phyloP scores from a whole-genome alignment of 1,284 basidiomycete genomes.

The Cystobasidium pallidum region DNA sequence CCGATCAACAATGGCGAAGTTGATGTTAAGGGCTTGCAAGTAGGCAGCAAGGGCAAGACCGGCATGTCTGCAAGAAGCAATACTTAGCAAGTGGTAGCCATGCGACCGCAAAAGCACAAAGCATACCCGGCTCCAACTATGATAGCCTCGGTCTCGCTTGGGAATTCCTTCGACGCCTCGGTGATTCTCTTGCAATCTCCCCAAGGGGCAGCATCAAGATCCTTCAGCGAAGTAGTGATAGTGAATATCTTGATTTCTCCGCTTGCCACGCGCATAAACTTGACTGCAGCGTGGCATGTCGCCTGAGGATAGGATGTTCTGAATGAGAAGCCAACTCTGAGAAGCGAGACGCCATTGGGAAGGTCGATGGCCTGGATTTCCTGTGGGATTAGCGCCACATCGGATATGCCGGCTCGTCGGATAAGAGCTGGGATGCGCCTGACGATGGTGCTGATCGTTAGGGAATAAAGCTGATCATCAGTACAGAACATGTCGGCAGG shows the following conservation, averaged over 20 bases:
- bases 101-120: background rate
- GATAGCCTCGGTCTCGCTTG: slow-evolving; percentile 21
- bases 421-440: slow-evolving; percentile 17
- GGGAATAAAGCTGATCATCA: background rate
- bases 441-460: slow-evolving; percentile 14
- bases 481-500: background rate
- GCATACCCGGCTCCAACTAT: slow-evolving; percentile 26
- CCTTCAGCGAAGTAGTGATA: slow-evolving; percentile 27
- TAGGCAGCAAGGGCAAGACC: slow-evolving; percentile 32
- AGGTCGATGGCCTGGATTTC: slow-evolving; percentile 21
- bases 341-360: slow-evolving; percentile 19
- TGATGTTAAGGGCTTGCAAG: slow-evolving; percentile 26
- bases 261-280: slow-evolving; percentile 18
- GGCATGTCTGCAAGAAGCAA: slow-evolving; percentile 6
- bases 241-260: slow-evolving; percentile 36
- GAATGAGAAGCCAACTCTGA: slow-evolving; percentile 33
- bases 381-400: slow-evolving; percentile 4
- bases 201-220: slow-evolving; percentile 38
- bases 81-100: too few relatives aligned
- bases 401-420: background rate
- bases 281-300: slow-evolving; percentile 28
- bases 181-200: background rate
- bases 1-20: slow-evolving; percentile 31
- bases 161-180: slow-evolving; percentile 12
- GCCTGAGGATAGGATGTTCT: slow-evolving; percentile 17